Evolutionary conservation across 139 green algal genomes (phyloP), one percentile per base, ranked within the genome.

Genomic region (Pseudopediastrum boryanum): DNA sequence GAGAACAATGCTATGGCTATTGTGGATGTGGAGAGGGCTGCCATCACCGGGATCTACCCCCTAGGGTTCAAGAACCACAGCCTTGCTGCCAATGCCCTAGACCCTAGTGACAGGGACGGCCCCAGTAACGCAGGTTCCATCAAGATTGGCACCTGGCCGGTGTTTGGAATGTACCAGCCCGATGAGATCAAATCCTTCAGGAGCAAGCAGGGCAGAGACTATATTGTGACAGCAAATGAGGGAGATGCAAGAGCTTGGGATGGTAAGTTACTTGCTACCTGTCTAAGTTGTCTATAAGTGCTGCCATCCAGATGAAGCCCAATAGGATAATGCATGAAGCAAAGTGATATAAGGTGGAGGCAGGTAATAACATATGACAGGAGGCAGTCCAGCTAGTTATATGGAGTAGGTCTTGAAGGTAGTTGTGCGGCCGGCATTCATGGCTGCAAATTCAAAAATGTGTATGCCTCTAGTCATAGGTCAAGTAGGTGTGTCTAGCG

Each of bases 1-100:
- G 73, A 80, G 59, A 72, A 75, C 58, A 80, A 80, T 54, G 73
- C 73, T 10, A 62, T 80, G 27, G 73, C 73, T 25, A 38, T 80
- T 6, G 36, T 80, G 10, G 73, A 80, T 50, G 73, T 80, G 25
- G n/a, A 25, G 39, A 36, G 58, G 10, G 73, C 73, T 6, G 65
- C 44, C n/a, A 62, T 80, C 31, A 80, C 73, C 16, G 43, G 56
- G 5, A 73, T 80, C 59, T 61, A 52, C 21, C 58, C 73, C 5
- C 35, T 72, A 50, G 73, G 42, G 19, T 51, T 80, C 36, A 80
- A 80, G 56, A 59, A 77, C 70, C 70, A 77, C 70, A 42, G n/a
- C 2, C 41, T 67, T 3, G 19, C 35, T 4, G n/a, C 7, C n/a
- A 77, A 77, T 38, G 29, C 70, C 39, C 70, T 77, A n/a, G 70